A percentile compares a stretch with the other conserved stretches of the same genome.
Conservation (phyloP, 805 yeast genomes). For the Wickerhamiella brachini region DNA sequence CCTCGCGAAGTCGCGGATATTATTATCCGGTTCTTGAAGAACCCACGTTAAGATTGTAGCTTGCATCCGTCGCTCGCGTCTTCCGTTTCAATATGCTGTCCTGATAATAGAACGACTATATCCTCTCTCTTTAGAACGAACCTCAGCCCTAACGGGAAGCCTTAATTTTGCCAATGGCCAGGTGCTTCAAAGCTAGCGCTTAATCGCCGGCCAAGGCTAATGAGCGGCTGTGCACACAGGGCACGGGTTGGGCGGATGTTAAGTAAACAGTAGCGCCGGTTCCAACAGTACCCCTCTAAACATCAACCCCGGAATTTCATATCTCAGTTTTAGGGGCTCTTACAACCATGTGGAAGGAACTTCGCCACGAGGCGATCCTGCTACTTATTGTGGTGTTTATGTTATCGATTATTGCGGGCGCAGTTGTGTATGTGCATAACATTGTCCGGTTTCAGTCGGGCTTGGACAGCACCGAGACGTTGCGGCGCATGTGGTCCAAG, state of each 20-base stretch:
- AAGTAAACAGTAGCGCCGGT: not conserved
- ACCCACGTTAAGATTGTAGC: not conserved
- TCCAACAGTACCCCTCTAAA: not conserved
- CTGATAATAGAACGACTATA: too few relatives aligned
- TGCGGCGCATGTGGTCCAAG: slow-evolving; percentile 19
- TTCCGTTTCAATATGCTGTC: too few relatives aligned
- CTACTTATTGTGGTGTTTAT: slow-evolving; percentile 12
- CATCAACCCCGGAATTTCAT: not conserved
- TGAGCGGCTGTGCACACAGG: not conserved
- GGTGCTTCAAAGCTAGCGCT: too few relatives aligned
- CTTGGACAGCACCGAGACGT: slow-evolving; percentile 14
- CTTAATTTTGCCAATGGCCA: too few relatives aligned
- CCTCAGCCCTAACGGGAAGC: too few relatives aligned
- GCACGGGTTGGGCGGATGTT: not conserved
- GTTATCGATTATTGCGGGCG: slow-evolving; percentile 13
- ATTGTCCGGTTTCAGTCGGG: slow-evolving; percentile 18
- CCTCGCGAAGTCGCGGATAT: slow-evolving; percentile 12
- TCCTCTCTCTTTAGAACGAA: too few relatives aligned
- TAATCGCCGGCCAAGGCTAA: too few relatives aligned
- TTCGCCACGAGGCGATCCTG: not conserved
- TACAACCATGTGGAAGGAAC: not conserved
- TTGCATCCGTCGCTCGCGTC: too few relatives aligned
- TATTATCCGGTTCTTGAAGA: slow-evolving; percentile 5
- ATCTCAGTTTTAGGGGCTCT: not conserved
- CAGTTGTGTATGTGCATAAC: slow-evolving; percentile 15